phyloP scores from a whole-genome alignment of 371 early-diverging fungal genomes.

The Saksenaea vasiformis region DNA sequence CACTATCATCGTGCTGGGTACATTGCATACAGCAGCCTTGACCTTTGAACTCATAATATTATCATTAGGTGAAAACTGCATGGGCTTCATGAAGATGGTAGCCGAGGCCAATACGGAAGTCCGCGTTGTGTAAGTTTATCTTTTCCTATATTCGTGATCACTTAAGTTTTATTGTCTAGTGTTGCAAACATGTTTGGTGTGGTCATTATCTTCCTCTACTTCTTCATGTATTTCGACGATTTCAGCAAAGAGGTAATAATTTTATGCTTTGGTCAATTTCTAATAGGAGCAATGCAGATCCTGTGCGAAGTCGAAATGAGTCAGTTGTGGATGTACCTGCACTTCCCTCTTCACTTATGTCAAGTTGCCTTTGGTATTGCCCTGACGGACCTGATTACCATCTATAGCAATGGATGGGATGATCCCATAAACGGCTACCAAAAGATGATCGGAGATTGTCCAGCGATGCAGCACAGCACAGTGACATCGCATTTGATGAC shows the following conservation, averaged over 20 bases:
- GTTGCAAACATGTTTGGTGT: slow-evolving; percentile 50
- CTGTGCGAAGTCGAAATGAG: slow-evolving; percentile 32
- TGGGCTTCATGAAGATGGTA: slow-evolving; percentile 51
- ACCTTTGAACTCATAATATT: neutral
- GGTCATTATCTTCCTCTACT: slow-evolving; percentile 49
- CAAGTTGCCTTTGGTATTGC: slow-evolving; percentile 57
- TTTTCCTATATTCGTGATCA: neutral
- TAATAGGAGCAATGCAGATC: slow-evolving; percentile 12
- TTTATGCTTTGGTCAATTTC: neutral
- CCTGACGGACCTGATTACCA: slow-evolving; percentile 45
- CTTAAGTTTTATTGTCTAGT: neutral
- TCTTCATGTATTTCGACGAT: slow-evolving; percentile 59
- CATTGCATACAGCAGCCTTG: slow-evolving; percentile 8
- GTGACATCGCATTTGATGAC: neutral
- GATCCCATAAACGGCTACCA: slow-evolving; percentile 5
- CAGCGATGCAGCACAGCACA: neutral
- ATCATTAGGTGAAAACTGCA: slow-evolving; percentile 44
- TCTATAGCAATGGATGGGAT: slow-evolving; percentile 31
- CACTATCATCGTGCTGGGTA: slow-evolving; percentile 56
- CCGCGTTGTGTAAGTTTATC: slow-evolving; percentile 34
- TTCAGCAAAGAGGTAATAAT: slow-evolving; percentile 38
- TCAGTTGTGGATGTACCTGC: slow-evolving; percentile 62
- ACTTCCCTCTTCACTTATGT: slow-evolving; percentile 59
- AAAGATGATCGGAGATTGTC: slow-evolving; percentile 15
- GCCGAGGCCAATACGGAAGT: slow-evolving; percentile 33